Base-by-base conservation (phyloP, 768 basidiomycete genomes). In the Gymnopilus junonius region DNA sequence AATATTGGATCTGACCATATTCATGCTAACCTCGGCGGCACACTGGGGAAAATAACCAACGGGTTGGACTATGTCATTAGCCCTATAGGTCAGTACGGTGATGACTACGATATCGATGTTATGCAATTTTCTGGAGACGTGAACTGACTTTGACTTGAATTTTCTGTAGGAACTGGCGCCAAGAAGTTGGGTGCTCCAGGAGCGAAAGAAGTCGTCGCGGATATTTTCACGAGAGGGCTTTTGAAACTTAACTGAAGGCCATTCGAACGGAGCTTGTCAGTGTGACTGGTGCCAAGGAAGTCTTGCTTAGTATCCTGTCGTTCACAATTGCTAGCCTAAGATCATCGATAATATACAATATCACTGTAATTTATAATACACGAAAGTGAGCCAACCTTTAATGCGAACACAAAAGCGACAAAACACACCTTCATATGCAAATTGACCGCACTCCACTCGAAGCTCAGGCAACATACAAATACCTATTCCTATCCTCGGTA, bases 401-500 rank as follows among this genome's bases (percentile, higher is more conserved):
- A 4, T 15, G 5, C 2, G 40, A 42, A n/a, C n/a, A 20, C 17
- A 29, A 42, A 42, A 42, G 21, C 12, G 15, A n/a, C 4, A 15
- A 51, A 29, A n/a, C 17, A 32, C 27, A 31, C 29, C 48, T 31
- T 17, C 14, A 29, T 10, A 1, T 11, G 17, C 8, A 10, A 29
- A 51, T 42, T 4, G 17, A 20, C 10, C n/a, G 15, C n/a, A 20
- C n/a, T 20, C 1, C 40, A 12, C 35, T 14, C 8, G 3, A 48
- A n/a, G 5, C 40, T 70, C 65, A 77, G 23, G 95, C 95, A 20
- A 97, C 82, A 72, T 98, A 98, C 42, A 87, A 76, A 69, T 93
- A 92, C 71, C 83, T 77, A 65, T 87, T 88, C 78, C 80, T 87
- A 68, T 94, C 89, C 15, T 85, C 81, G 8, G 87, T 84, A 69